Conservation (phyloP, 2,329 filamentous ascomycete species). For the Paecilomyces sp. region DNA sequence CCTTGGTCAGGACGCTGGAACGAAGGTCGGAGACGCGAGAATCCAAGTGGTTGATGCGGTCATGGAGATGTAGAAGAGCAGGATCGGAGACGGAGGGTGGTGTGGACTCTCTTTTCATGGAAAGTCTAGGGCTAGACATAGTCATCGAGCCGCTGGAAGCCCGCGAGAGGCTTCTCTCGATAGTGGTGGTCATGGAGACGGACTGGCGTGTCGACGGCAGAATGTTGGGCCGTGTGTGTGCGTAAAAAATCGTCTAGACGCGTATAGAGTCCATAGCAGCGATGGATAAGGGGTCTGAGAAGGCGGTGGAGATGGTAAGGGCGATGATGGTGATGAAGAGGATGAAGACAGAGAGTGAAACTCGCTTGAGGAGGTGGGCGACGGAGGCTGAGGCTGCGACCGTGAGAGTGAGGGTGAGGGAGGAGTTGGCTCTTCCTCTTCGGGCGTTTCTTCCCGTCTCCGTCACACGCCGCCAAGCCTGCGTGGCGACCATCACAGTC, state of each 20-base stretch:
- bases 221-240: not conserved
- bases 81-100: slow-evolving; percentile 27
- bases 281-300: not conserved
- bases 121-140: slow-evolving; percentile 28
- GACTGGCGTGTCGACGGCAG: not conserved
- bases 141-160: slow-evolving; percentile 30
- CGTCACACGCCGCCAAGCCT: not conserved
- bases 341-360: not conserved
- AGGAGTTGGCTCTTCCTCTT: not conserved
- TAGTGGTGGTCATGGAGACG: slow-evolving; percentile 24
- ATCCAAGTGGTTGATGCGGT: slow-evolving; percentile 31
- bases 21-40: slow-evolving; percentile 31
- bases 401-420: not conserved
- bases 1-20: slow-evolving; percentile 29
- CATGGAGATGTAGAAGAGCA: slow-evolving; percentile 28
- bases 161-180: slow-evolving; percentile 30
- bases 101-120: slow-evolving; percentile 26
- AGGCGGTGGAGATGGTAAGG: not conserved
- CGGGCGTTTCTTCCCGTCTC: not conserved
- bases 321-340: not conserved
- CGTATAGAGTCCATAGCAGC: not conserved
- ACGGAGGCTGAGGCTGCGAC: not conserved
- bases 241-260: not conserved
- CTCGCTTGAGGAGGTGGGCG: not conserved
- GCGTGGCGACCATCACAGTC: not conserved